Evolutionary conservation across 2,329 filamentous ascomycete species (phyloP).

Genomic region (Phaeosphaeriaceae sp.): DNA sequence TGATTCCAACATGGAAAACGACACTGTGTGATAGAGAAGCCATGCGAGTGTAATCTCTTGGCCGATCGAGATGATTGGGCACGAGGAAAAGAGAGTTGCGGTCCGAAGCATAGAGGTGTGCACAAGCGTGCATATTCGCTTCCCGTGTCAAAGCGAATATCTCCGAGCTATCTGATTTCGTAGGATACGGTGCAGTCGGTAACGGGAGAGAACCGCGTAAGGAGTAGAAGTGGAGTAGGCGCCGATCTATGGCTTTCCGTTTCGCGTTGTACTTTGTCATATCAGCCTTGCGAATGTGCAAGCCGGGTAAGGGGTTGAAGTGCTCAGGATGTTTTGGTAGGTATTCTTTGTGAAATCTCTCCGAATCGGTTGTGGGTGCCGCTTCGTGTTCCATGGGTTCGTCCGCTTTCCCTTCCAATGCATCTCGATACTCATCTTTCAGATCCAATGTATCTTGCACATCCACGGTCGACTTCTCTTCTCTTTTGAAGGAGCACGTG

Average conservation of each 20-base stretch:
- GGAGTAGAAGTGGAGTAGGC: constrained; percentile 43
- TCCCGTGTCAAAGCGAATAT: constrained; percentile 19
- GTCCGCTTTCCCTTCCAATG: constrained; percentile 42
- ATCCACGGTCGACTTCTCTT: constrained; percentile 45
- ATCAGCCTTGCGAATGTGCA: constrained; percentile 61
- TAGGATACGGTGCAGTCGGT: constrained; percentile 33
- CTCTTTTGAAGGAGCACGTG: constrained; percentile 60
- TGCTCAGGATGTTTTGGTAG: constrained; percentile 39
- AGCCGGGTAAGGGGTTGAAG: constrained; percentile 52
- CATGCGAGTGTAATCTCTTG: constrained; percentile 37
- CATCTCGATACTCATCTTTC: constrained; percentile 42
- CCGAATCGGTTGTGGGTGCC: constrained; percentile 30
- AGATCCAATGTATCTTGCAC: constrained; percentile 47
- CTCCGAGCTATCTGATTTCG: not conserved
- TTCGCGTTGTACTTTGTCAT: constrained; percentile 58
- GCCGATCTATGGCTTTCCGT: constrained; percentile 44
- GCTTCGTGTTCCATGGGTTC: constrained; percentile 34
- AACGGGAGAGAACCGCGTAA: constrained; percentile 43
- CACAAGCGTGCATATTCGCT: constrained; percentile 63
- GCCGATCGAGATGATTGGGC: constrained; percentile 50
- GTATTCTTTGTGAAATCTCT: constrained; percentile 36
- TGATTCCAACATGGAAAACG: constrained; percentile 41
- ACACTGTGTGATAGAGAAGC: constrained; percentile 42
- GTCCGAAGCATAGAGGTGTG: constrained; percentile 65
- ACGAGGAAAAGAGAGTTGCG: constrained; percentile 62